A percentile compares a stretch with the other conserved stretches of the same genome.
phyloP scores from a whole-genome alignment of 768 basidiomycete species.

The Leccinellum luteum region DNA sequence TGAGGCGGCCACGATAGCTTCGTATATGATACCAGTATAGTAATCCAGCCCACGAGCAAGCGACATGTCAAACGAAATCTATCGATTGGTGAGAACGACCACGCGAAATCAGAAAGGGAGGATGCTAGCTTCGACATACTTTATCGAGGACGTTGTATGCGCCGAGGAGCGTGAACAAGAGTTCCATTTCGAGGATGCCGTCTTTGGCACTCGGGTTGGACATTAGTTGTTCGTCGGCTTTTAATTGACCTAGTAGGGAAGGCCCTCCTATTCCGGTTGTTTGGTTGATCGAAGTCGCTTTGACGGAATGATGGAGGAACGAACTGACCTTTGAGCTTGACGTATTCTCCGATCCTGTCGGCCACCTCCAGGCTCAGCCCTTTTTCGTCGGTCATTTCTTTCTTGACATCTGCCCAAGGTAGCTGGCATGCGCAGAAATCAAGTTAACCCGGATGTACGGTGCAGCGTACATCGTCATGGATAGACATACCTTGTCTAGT shows the following conservation, averaged over 20 bases:
- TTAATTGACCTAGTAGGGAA: constrained; percentile 69
- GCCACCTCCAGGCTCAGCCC: constrained; percentile 77
- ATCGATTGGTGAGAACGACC: not conserved
- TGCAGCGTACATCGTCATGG: not conserved
- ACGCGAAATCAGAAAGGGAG: not conserved
- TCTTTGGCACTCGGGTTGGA: constrained; percentile 73
- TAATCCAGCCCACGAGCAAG: constrained; percentile 98
- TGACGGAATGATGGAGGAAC: not conserved
- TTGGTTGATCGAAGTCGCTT: not conserved
- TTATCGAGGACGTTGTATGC: constrained; percentile 79
- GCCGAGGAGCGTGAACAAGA: constrained; percentile 78
- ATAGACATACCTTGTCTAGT: constrained; percentile 78
- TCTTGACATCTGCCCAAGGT: constrained; percentile 88
- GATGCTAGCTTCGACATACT: constrained; percentile 38
- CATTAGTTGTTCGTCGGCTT: constrained; percentile 59
- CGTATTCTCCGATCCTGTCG: constrained; percentile 95
- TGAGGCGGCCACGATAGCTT: constrained; percentile 90
- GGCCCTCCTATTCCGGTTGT: constrained; percentile 58
- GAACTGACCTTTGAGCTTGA: constrained; percentile 81
- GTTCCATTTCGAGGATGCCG: constrained; percentile 83
- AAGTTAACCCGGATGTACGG: not conserved
- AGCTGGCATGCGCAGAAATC: constrained; percentile 40
- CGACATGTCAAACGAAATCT: constrained; percentile 96
- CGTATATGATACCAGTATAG: constrained; percentile 98
- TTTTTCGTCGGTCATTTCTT: constrained; percentile 97